Conservation (phyloP, 2,329 filamentous ascomycete genomes). For the Endothia cerciana region DNA sequence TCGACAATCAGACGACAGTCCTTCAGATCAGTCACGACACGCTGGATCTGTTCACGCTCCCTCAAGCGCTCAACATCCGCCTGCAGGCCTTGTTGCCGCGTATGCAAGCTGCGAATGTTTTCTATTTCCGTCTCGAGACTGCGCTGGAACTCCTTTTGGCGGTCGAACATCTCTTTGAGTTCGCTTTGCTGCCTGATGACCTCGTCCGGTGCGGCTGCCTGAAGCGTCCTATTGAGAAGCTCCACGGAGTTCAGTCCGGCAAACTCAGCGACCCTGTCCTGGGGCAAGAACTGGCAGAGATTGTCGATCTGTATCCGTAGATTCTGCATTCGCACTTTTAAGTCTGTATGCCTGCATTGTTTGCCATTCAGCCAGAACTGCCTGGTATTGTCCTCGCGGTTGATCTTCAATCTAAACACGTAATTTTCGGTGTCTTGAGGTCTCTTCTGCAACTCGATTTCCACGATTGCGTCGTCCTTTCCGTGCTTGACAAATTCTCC, state of each 20-base stretch:
- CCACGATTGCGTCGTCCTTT: conserved; percentile 74
- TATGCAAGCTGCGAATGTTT: conserved; percentile 68
- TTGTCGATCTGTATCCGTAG: conserved; percentile 97
- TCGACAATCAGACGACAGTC: conserved; percentile 67
- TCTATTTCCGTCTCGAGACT: conserved; percentile 64
- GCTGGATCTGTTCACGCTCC: conserved; percentile 71
- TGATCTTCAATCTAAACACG: conserved; percentile 76
- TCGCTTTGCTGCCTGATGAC: conserved; percentile 79
- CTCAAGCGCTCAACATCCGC: conserved; percentile 82
- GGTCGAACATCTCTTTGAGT: conserved; percentile 70
- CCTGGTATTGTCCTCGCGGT: conserved; percentile 78
- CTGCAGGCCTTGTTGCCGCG: conserved; percentile 73
- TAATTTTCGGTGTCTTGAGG: conserved; percentile 66
- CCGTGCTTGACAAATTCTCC: conserved; percentile 95
- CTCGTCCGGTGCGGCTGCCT: conserved; percentile 80
- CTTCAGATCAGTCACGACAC: conserved; percentile 67
- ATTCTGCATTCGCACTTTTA: conserved; percentile 68
- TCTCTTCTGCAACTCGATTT: conserved; percentile 82
- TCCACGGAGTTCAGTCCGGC: conserved; percentile 81
- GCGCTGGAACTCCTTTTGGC: conserved; percentile 67
- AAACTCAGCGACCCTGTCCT: conserved; percentile 95
- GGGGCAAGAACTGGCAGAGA: conserved; percentile 93
- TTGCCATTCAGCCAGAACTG: conserved; percentile 78
- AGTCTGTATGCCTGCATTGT: conserved; percentile 61
- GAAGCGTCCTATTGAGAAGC: conserved; percentile 81